Evolutionary conservation across 1,139 yeast species (phyloP).

Genomic region (Lodderomyces elongisporus): DNA sequence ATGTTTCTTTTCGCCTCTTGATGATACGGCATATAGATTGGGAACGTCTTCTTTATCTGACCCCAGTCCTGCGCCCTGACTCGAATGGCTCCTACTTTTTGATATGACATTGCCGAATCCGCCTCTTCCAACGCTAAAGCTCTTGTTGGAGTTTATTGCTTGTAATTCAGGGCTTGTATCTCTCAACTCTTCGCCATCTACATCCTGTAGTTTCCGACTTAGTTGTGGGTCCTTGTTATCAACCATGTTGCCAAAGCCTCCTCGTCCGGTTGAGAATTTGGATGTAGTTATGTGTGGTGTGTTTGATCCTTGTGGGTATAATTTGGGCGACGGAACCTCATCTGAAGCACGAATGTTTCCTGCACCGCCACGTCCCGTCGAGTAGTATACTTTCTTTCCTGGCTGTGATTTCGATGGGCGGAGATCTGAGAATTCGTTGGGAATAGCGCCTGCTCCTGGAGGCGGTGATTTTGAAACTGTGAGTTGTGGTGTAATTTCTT

Average conservation of each 20-base stretch:
- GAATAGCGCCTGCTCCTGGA: conserved; percentile 1
- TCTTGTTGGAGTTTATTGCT: conserved; percentile 34
- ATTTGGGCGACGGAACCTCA: conserved; percentile 47
- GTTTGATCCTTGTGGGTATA: conserved; percentile 57
- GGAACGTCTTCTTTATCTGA: conserved; percentile 10
- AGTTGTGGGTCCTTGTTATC: conserved; percentile 56
- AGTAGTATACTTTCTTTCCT: conserved; percentile 38
- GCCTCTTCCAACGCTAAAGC: conserved; percentile 44
- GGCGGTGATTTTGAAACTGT: conserved; percentile 6
- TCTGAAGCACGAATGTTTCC: conserved; percentile 57
- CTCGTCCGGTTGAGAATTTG: conserved; percentile 70
- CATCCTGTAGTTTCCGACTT: conserved; percentile 67
- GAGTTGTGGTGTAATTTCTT: conserved; percentile 10
- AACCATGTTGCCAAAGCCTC: conserved; percentile 78
- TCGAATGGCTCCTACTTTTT: conserved; percentile 5
- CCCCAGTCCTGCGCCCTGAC: not conserved
- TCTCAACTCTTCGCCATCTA: conserved; percentile 29
- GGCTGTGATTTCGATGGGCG: conserved; percentile 5
- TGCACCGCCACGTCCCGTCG: conserved; percentile 82
- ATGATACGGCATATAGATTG: conserved; percentile 24
- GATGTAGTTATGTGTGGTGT: conserved; percentile 58
- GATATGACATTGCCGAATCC: conserved; percentile 46
- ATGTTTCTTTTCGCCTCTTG: conserved; percentile 19
- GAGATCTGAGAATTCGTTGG: conserved; percentile 3
- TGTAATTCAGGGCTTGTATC: conserved; percentile 20